Evolutionary conservation across 2,329 filamentous ascomycete genomes (phyloP), one percentile per base, ranked within the genome.

Genomic region (Aspergillus neoniger): DNA sequence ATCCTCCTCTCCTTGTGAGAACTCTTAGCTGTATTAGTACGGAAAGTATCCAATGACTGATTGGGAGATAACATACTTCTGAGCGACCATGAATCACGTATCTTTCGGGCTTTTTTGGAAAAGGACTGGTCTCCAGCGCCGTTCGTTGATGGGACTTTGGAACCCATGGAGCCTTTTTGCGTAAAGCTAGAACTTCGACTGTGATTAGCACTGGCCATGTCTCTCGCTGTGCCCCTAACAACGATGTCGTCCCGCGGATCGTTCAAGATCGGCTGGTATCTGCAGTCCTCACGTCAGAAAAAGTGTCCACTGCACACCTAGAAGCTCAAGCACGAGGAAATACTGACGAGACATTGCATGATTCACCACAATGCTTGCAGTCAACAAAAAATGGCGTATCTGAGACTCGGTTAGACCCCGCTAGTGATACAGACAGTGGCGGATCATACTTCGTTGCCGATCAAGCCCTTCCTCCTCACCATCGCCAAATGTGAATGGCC

Each of bases 31-130:
- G n/a, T 25, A 21, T 59, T 25, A 59, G 57, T 17, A 54, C 15
- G 21, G 15, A 15, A 23, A n/a, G 19, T 3, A 14, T 17, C 2
- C 9, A 36, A 53, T 3, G n/a, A 41, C 4, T 23, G 8, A 3
- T 23, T 28, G 17, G 25, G 28, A 41, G n/a, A 30, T 7, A 32
- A 19, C 64, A 19, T 64, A 73, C 71, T 73, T 55, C 67, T 66
- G 8, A 66, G 58, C 3, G 69, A 69, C 68, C 66, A 73, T 5
- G 68, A 68, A 60, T 72, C 67, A n/a, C 71, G 63, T 15, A 72
- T 17, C 47, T 65, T 69, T 36, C 63, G 64, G 6, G 69, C 68
- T 44, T 57, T 71, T 49, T 60, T 66, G 8, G 61, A 61, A 5
- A 70, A 51, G 0, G 64, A 66, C 14, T 66, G 66, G n/a, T 72